These are phyloP conservation scores for Monilinia polystroma DNA, from an alignment of 2,329 filamentous ascomycete species.

Conservation along the genomic window DNA sequence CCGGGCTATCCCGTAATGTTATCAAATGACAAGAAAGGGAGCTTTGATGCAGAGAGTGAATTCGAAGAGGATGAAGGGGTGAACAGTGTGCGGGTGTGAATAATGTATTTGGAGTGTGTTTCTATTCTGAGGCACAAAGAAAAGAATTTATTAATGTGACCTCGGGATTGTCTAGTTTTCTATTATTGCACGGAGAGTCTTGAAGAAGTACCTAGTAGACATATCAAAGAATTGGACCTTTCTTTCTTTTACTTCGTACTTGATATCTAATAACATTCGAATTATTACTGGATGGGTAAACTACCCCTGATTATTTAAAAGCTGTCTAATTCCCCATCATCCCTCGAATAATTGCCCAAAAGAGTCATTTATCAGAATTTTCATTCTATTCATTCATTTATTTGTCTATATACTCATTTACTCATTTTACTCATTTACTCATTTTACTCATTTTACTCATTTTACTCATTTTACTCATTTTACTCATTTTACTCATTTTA, in stretches of 20 bases:
- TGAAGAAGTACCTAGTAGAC: no score
- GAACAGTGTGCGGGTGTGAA: neutral
- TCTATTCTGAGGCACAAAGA: constrained; percentile 8
- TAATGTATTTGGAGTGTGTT: neutral
- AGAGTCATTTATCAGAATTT: neutral
- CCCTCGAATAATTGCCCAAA: neutral
- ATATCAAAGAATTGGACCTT: neutral
- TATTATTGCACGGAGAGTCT: neutral
- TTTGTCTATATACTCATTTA: no score
- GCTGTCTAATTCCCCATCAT: neutral
- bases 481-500: no score
- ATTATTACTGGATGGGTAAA: neutral
- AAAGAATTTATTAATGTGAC: neutral
- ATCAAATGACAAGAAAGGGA: neutral
- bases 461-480: no score
- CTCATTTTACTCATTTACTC: no score
- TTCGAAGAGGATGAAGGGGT: no score
- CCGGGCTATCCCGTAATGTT: neutral
- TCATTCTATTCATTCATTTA: neutral
- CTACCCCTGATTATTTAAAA: constrained; percentile 10
- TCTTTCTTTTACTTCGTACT: no score
- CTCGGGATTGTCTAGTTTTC: neutral
- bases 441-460: no score
- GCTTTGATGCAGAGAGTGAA: no score
- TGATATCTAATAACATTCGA: no score